A percentile compares a stretch with the other conserved stretches of the same genome.
Conservation (phyloP, 75 land plant genomes). For the Ceratopteris richardii region DNA sequence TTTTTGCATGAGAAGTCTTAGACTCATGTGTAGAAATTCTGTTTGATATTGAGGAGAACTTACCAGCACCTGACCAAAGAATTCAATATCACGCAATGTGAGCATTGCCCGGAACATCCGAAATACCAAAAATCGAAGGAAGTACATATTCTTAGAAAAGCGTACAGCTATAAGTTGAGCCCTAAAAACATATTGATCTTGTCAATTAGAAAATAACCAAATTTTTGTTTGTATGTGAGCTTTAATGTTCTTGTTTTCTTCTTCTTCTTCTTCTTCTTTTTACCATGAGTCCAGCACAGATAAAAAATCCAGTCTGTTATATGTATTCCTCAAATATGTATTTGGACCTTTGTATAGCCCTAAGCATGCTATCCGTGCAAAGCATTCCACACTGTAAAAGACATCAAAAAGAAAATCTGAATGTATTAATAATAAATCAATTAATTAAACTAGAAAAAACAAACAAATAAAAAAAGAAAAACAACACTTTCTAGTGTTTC, state of each 20-base stretch:
- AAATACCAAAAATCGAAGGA: neutral
- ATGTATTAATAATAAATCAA: neutral
- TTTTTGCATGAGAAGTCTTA: no score
- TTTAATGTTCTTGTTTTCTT: no score
- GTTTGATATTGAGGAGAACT: no score
- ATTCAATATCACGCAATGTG: constrained; percentile 5
- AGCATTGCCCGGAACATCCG: constrained; percentile 2
- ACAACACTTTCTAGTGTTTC: neutral
- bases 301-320: constrained; percentile 1
- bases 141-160: neutral
- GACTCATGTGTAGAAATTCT: no score
- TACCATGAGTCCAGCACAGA: constrained; percentile 7
- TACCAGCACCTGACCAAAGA: constrained; percentile 3
- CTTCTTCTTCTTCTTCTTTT: no score
- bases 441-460: neutral
- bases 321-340: neutral
- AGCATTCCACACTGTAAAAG: neutral
- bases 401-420: neutral
- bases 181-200: neutral
- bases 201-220: no score
- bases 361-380: constrained; percentile 3
- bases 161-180: neutral
- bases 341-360: constrained; percentile 7
- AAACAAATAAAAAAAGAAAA: no score
- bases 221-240: neutral